Evolutionary conservation across 2,329 filamentous ascomycete species (phyloP).

Genomic region (Hawksworthiomyces lignivorus): DNA sequence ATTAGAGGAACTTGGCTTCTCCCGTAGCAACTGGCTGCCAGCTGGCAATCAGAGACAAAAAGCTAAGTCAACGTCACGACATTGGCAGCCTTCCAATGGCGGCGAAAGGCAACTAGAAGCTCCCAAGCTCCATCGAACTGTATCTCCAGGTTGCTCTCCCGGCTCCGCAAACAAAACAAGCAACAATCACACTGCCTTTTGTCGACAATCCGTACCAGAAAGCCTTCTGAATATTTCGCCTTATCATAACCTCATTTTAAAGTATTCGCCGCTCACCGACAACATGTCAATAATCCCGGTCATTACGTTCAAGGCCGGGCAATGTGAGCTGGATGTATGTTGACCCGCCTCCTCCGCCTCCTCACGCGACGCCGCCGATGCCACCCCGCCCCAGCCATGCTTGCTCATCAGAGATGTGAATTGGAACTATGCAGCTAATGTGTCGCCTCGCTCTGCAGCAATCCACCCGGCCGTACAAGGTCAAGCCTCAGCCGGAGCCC

Average conservation of each 20-base stretch:
- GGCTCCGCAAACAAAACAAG: too few species aligned
- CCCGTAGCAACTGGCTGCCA: constrained; percentile 1
- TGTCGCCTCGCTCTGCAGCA: too few species aligned
- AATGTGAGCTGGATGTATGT: constrained; percentile 76
- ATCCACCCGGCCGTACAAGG: constrained; percentile 47
- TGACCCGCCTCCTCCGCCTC: too few species aligned
- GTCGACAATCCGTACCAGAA: too few species aligned
- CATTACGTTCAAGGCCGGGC: constrained; percentile 94
- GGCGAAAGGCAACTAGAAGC: constrained; percentile 5
- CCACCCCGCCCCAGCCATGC: too few species aligned
- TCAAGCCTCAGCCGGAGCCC: constrained; percentile 62
- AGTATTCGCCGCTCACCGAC: background rate
- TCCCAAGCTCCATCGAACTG: constrained; percentile 8
- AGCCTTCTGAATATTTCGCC: too few species aligned
- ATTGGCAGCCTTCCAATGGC: constrained; percentile 13
- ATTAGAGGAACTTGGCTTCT: too few species aligned
- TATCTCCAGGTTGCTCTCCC: too few species aligned
- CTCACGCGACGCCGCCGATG: too few species aligned
- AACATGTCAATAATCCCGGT: constrained; percentile 76
- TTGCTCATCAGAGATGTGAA: too few species aligned
- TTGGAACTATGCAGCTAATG: too few species aligned
- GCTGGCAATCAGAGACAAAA: constrained; percentile 1
- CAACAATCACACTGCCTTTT: too few species aligned
- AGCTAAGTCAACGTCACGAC: constrained; percentile 13
- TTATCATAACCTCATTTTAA: background rate